Base-by-base conservation (phyloP, 352 stramenopile species). In the Elongisporangium anandrum region DNA sequence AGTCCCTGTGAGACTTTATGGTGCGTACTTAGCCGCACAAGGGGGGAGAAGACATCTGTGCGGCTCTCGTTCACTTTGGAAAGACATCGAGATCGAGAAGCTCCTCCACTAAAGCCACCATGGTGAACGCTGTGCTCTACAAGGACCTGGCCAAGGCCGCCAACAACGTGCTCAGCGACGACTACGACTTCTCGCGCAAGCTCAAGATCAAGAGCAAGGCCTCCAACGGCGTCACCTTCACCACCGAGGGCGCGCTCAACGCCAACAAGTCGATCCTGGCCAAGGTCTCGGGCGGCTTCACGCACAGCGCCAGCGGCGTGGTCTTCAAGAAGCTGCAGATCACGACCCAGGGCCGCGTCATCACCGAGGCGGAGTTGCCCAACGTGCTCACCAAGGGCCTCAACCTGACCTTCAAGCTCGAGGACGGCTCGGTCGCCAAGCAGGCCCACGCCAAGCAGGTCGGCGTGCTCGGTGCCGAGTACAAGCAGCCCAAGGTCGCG, bases 271-370 rank as follows among this genome's bases (percentile, higher is more conserved):
- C 78, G 54, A 94, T 94, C 68, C 68, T 91, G 23, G 84, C 80
- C 61, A 94, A 94, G 77, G 70, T 94, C 56, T 78, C 78, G 57
- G 76, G 81, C 56, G 81, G 75, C 68, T 93, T 91, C 70, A 89
- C 81, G 59, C 81, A 90, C 72, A 62, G 64, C 45, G 67, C 67
- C 49, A 87, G 70, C 57, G 75, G 81, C 50, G 73, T 91, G 20
- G 76, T 88, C 47, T 89, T 92, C 66, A 92, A 89, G 79, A 94
- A 94, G 79, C 78, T 94, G 61, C 84, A 94, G 75, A 80, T 91
- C 59, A 92, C 81, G 34, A 94, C 81, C 19, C 77, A 90, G 63
- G 84, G 84, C 48, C 77, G 80, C n/a, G 60, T 94, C 49, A 59
- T 94, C 38, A 87, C 80, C 41, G 84, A 94, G 68, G 81, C 79